Conservation (phyloP, 2,329 filamentous ascomycete species). For the Epichloe hybrida region DNA sequence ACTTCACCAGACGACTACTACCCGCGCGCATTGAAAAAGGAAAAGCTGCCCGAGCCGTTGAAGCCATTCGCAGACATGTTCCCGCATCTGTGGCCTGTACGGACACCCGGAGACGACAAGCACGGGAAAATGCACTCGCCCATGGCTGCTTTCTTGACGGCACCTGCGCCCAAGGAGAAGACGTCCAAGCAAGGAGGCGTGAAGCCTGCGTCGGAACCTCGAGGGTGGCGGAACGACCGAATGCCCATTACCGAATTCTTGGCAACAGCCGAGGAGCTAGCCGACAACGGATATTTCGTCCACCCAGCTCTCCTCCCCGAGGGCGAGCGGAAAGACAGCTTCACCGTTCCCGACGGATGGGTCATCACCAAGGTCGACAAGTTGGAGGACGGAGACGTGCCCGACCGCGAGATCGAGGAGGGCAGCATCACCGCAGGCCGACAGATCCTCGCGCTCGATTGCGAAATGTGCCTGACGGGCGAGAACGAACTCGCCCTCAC, state of each 20-base stretch:
- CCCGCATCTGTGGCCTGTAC: conserved; percentile 76
- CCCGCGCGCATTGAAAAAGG: conserved; percentile 37
- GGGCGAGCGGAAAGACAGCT: conserved; percentile 39
- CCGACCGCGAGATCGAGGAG: conserved; percentile 57
- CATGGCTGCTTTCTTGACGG: conserved; percentile 68
- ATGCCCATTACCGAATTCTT: conserved; percentile 76
- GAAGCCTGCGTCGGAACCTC: conserved; percentile 47
- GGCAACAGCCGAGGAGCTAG: conserved; percentile 56
- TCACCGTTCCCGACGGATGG: conserved; percentile 58
- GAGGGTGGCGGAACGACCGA: conserved; percentile 57
- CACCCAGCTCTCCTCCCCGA: conserved; percentile 64
- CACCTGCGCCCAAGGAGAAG: conserved; percentile 57
- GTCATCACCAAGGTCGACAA: conserved; percentile 59
- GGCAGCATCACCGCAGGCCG: conserved; percentile 77
- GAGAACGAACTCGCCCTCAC: conserved; percentile 71
- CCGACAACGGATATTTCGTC: conserved; percentile 70
- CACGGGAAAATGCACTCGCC: conserved; percentile 75
- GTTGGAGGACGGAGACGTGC: conserved; percentile 53
- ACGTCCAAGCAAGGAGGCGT: conserved; percentile 39
- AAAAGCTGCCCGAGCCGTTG: conserved; percentile 38
- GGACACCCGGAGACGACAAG: conserved; percentile 73
- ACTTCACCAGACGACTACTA: conserved; percentile 46
- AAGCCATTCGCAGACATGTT: conserved; percentile 71
- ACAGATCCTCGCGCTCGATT: conserved; percentile 71
- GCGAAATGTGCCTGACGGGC: conserved; percentile 92